Conservation (phyloP, 2,329 filamentous ascomycete genomes). For the Alternaria tenuissima region DNA sequence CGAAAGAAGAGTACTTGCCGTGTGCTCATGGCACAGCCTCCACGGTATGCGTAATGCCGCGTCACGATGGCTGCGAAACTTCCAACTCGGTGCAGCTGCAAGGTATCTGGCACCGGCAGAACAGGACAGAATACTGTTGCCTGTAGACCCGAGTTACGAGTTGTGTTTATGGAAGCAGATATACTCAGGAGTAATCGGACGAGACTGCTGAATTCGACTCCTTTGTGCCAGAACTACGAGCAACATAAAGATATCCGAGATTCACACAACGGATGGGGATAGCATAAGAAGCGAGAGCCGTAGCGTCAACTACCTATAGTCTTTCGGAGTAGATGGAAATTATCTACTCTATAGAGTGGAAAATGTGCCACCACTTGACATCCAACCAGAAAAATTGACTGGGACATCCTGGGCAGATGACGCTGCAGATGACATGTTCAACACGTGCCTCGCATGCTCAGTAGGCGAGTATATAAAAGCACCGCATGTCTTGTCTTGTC, state of each 20-base stretch:
- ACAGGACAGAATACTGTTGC: background rate
- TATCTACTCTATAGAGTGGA: background rate
- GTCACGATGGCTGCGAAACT: background rate
- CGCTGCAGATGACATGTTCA: background rate
- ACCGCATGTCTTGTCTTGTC: background rate
- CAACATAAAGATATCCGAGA: background rate
- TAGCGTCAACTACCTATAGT: background rate
- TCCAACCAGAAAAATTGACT: background rate
- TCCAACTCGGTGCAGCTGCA: background rate
- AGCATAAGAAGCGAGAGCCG: background rate
- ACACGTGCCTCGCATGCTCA: conserved; percentile 6
- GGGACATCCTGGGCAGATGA: background rate
- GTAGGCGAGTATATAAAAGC: background rate
- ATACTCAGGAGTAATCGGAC: background rate
- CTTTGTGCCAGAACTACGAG: background rate
- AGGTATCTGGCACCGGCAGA: background rate
- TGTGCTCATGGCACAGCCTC: background rate
- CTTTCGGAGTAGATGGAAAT: background rate
- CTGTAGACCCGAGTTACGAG: background rate
- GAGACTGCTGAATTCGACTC: background rate
- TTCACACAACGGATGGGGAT: background rate
- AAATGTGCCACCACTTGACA: background rate
- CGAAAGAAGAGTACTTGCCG: background rate
- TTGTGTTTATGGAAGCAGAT: background rate
- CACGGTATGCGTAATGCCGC: background rate